phyloP scores from a whole-genome alignment of 495 filamentous ascomycete species.

The Neurospora hispaniola region DNA sequence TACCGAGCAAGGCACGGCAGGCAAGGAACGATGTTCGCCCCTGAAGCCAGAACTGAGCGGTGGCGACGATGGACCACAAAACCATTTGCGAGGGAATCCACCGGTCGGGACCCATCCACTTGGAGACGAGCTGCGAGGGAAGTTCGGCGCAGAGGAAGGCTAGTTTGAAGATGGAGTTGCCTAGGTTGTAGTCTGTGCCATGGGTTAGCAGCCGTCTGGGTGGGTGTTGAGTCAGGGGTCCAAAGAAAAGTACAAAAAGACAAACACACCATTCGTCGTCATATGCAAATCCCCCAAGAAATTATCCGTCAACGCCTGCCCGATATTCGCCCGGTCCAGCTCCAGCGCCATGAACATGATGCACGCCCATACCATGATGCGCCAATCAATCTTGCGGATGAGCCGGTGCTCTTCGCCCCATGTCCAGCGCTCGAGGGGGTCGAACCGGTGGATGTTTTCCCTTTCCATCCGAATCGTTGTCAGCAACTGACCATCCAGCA shows the following conservation, averaged over 20 bases:
- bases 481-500: neutral
- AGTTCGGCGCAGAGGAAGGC: conserved; percentile 62
- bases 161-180: conserved; percentile 62
- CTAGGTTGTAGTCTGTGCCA: conserved; percentile 55
- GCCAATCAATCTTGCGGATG: conserved; percentile 30
- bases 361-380: conserved; percentile 50
- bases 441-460: conserved; percentile 37
- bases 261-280: conserved; percentile 25
- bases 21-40: conserved; percentile 52
- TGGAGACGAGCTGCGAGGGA: conserved; percentile 65
- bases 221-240: too few species aligned
- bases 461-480: conserved; percentile 6
- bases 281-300: conserved; percentile 26
- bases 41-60: conserved; percentile 53
- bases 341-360: conserved; percentile 79
- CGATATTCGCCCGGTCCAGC: conserved; percentile 61
- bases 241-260: too few species aligned
- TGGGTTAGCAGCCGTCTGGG: neutral
- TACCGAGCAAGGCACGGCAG: conserved; percentile 54
- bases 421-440: conserved; percentile 30
- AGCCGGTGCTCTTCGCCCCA: conserved; percentile 31
- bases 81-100: conserved; percentile 84
- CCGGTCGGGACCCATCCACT: conserved; percentile 68
- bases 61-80: conserved; percentile 63
- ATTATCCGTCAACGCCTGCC: conserved; percentile 30